These are phyloP conservation scores for Podospora pseudocomata DNA, from an alignment of 495 filamentous ascomycete genomes.

Conservation along the genomic window DNA sequence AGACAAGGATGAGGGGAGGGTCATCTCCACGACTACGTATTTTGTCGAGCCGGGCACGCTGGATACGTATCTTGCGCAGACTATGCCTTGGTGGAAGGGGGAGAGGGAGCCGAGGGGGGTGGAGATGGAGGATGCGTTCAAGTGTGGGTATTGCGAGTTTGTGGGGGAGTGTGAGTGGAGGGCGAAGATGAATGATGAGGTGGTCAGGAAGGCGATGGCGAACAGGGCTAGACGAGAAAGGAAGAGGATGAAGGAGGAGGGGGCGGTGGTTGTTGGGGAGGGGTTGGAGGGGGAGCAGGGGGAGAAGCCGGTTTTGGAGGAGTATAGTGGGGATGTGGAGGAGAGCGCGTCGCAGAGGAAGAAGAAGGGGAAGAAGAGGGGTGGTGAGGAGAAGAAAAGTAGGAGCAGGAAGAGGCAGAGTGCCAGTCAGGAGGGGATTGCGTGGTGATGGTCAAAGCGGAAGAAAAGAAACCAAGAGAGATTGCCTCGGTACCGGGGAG, in stretches of 20 bases:
- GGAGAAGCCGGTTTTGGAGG: neutral
- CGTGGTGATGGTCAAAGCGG: neutral
- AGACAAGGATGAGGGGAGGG: constrained; percentile 39
- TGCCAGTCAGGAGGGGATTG: neutral
- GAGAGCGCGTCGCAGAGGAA: neutral
- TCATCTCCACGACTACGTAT: constrained; percentile 65
- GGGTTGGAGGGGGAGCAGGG: neutral
- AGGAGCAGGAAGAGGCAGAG: neutral
- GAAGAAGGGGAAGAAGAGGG: constrained; percentile 3
- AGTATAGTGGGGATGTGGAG: neutral
- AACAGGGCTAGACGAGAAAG: neutral
- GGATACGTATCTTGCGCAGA: constrained; percentile 59
- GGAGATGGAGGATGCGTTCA: constrained; percentile 82
- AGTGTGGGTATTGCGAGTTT: constrained; percentile 66
- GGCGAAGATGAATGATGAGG: constrained; percentile 33
- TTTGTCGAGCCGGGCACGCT: constrained; percentile 61
- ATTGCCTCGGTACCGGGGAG: no score
- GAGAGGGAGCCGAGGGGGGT: constrained; percentile 75
- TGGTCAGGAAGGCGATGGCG: constrained; percentile 16
- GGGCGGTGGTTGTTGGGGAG: neutral
- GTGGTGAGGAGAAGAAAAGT: neutral
- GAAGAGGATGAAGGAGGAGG: neutral
- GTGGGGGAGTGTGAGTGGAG: constrained; percentile 54
- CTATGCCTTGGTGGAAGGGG: constrained; percentile 86
- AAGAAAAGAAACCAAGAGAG: no score